phyloP scores from a whole-genome alignment of 345 rosid genomes.

The Corymbia maculata region DNA sequence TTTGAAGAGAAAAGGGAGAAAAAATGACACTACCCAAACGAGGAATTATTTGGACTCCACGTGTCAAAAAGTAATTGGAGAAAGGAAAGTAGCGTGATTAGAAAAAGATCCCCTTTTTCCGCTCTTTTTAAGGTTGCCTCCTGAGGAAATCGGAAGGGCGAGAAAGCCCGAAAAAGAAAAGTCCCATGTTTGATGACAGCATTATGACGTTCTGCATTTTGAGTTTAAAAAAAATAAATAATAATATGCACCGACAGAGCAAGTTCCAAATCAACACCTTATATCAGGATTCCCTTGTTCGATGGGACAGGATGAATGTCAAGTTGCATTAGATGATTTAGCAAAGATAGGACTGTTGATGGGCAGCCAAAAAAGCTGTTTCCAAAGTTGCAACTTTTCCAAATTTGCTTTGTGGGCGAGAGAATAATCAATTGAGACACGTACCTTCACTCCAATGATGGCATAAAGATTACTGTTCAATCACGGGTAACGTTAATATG shows the following conservation, averaged over 20 bases:
- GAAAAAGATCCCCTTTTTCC: background rate
- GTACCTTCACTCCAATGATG: background rate
- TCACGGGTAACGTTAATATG: background rate
- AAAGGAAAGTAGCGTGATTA: background rate
- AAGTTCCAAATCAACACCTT: background rate
- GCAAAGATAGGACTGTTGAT: background rate
- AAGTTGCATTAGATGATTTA: too few species aligned
- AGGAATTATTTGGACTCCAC: background rate
- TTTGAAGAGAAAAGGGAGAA: too few species aligned
- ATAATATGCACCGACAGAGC: background rate
- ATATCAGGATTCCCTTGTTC: background rate
- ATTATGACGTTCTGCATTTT: background rate
- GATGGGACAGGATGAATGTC: background rate
- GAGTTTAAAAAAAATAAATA: background rate
- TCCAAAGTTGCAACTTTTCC: background rate
- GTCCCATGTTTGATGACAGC: background rate
- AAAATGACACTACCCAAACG: background rate
- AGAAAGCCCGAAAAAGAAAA: background rate
- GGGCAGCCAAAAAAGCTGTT: background rate
- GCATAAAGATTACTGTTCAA: background rate
- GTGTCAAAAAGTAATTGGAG: background rate
- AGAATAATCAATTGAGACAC: background rate
- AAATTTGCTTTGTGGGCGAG: background rate
- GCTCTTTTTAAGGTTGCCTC: background rate
- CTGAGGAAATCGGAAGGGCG: background rate